phyloP scores from a whole-genome alignment of 164 flowering plant genomes.

The Magnolia changhungtana region DNA sequence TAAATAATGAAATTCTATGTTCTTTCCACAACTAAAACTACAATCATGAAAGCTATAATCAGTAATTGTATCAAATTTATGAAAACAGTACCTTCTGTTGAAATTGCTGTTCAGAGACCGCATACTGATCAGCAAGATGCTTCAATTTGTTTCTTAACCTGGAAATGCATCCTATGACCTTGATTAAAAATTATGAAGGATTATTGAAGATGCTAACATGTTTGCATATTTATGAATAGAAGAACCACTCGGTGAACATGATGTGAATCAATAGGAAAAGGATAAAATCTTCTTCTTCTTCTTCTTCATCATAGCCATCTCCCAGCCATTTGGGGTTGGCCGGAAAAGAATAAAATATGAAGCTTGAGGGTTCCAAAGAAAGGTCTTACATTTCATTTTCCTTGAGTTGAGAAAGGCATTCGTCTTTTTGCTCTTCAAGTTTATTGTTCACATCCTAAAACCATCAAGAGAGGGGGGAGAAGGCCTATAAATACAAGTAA shows the following conservation, averaged over 20 bases:
- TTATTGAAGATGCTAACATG: background rate
- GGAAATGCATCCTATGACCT: slow-evolving; percentile 11
- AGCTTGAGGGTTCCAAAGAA: background rate
- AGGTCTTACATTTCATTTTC: slow-evolving; percentile 89
- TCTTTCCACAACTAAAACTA: background rate
- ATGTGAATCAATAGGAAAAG: background rate
- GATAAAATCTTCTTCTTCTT: background rate
- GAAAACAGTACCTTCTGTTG: slow-evolving; percentile 59
- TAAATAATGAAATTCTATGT: background rate
- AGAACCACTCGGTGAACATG: background rate
- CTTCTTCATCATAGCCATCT: background rate
- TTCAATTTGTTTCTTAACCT: slow-evolving; percentile 83
- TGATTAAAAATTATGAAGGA: background rate
- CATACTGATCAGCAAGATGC: slow-evolving; percentile 74
- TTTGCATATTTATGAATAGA: background rate
- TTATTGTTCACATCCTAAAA: slow-evolving; percentile 76
- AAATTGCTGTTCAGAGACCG: slow-evolving; percentile 77
- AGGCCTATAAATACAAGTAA: background rate
- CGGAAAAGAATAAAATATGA: background rate
- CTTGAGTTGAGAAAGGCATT: slow-evolving; percentile 75
- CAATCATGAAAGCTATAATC: background rate
- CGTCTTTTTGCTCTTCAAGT: slow-evolving; percentile 89
- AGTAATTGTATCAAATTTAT: background rate
- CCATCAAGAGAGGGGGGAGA: slow-evolving; percentile 2
- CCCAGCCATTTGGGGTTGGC: background rate